These are phyloP conservation scores for Pichia sp. DNA, from an alignment of 1,139 yeast species.

Conservation along the genomic window DNA sequence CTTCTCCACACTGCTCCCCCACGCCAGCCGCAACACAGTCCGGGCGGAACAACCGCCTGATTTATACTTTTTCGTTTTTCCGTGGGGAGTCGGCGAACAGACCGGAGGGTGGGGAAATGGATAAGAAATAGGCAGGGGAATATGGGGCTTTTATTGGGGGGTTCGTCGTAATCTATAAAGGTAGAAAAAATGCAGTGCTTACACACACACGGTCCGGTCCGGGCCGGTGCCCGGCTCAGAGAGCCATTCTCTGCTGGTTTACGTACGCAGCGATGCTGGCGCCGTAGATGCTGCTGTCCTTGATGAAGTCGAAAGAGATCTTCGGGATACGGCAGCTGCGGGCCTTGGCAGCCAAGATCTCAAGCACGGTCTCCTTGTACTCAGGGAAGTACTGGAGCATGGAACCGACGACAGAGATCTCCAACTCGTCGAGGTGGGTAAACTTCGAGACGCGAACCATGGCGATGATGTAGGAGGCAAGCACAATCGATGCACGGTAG, in stretches of 20 bases:
- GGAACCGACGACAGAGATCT: constrained; percentile 18
- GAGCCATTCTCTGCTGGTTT: constrained; percentile 1
- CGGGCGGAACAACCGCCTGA: neutral
- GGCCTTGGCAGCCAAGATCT: neutral
- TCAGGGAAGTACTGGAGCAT: constrained; percentile 16
- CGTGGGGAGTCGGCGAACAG: too few species aligned
- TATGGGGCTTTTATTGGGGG: neutral
- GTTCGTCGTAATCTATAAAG: neutral
- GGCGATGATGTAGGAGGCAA: constrained; percentile 26
- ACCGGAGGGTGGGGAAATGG: too few species aligned
- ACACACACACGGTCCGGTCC: neutral
- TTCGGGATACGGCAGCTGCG: constrained; percentile 2
- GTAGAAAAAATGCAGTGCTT: neutral
- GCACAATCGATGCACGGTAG: constrained; percentile 28
- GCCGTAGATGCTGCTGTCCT: constrained; percentile 17
- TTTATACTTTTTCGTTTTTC: neutral
- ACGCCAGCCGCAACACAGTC: neutral
- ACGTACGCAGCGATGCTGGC: constrained; percentile 17
- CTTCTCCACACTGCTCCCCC: neutral
- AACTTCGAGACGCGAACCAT: constrained; percentile 7
- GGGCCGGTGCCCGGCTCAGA: too few species aligned
- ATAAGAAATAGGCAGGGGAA: too few species aligned
- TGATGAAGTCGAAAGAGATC: constrained; percentile 11
- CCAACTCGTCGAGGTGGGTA: neutral
- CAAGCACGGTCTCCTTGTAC: constrained; percentile 12